Conservation (phyloP, 192 early-diverging fungal genomes). For the Chytriomyces sp. region DNA sequence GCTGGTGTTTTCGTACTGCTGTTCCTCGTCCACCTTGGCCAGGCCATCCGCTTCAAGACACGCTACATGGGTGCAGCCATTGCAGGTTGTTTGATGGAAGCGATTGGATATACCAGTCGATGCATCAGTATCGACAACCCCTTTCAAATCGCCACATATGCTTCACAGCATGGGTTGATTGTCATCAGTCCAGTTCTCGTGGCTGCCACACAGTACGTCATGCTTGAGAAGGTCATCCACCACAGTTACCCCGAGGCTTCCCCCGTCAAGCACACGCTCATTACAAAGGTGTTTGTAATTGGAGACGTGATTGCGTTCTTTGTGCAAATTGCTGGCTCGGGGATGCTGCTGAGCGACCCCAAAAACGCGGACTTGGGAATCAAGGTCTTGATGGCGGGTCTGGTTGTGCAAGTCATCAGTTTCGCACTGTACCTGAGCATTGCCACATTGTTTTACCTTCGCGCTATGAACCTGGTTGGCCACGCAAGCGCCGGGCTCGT, state of each 20-base stretch:
- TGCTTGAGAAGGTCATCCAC: conserved; percentile 24
- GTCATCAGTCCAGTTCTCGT: conserved; percentile 41
- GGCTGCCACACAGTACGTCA: conserved; percentile 33
- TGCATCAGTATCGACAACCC: not conserved
- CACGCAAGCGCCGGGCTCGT: not conserved
- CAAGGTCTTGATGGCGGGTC: conserved; percentile 32
- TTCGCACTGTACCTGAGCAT: conserved; percentile 26
- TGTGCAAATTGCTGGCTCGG: conserved; percentile 31
- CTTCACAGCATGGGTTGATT: conserved; percentile 22
- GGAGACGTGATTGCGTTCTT: conserved; percentile 35
- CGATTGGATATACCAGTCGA: not conserved
- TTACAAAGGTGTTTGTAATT: conserved; percentile 32
- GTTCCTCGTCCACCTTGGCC: not conserved
- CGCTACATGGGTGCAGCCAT: conserved; percentile 9
- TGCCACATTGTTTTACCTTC: conserved; percentile 17
- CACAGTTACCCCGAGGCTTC: conserved; percentile 9
- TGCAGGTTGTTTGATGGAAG: conserved; percentile 2
- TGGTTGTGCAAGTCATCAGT: conserved; percentile 33
- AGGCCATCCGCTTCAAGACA: conserved; percentile 11
- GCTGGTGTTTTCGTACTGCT: not conserved
- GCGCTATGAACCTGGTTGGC: not conserved
- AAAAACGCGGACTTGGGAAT: not conserved
- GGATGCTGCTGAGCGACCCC: conserved; percentile 15
- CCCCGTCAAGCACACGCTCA: conserved; percentile 1
- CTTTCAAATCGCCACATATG: not conserved